Evolutionary conservation across 345 rosid genomes (phyloP), one percentile per base, ranked within the genome.

Genomic region (Lepidium didymum): DNA sequence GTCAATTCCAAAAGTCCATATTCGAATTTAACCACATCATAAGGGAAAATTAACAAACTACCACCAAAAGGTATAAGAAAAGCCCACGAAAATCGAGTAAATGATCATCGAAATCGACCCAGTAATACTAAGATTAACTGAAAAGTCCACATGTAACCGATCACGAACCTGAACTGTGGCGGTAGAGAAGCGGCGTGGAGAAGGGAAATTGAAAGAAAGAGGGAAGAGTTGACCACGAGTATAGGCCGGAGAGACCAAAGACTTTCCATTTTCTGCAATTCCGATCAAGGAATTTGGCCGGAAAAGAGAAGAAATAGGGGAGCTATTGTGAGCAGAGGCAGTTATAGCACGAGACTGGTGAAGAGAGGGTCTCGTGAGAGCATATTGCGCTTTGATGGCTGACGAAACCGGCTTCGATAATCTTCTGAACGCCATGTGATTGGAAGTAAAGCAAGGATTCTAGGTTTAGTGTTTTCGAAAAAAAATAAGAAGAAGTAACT

Each of bases 361-460:
- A 29, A 56, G 41, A 19, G 37, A 64, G 0, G 70, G 45, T 16
- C 7, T 72, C 0, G 53, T 47, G 1, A 10, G 3, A 49, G 60
- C 7, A 4, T 31, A 3, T 4, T 56, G 56, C 0, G 62, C 41
- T 4, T 53, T 70, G 47, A 70, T 34, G 21, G 49, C 47, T 62
- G 44, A 14, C 0, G 38, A 62, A 40, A 51, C 38, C 15, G 70
- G 56, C 7, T 64, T 64, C 2, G 70, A 56, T 0, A 64, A 6
- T 56, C 76, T 38, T 38, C 70, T 38, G 0, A 59, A 56, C 65
- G 76, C 76, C 76, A 72, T 72, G 65, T 1, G 33, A 62, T 11
- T 5, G 35, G 10, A 10, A 23, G 33, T 41, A 45, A 60, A 47
- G 13, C 0, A 34, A 33, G 11, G 44, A 36, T 10, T 1, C 16